Evolutionary conservation across 441 rosid genomes (phyloP), one percentile per base, ranked within the genome.

Genomic region (Hura crepitans): DNA sequence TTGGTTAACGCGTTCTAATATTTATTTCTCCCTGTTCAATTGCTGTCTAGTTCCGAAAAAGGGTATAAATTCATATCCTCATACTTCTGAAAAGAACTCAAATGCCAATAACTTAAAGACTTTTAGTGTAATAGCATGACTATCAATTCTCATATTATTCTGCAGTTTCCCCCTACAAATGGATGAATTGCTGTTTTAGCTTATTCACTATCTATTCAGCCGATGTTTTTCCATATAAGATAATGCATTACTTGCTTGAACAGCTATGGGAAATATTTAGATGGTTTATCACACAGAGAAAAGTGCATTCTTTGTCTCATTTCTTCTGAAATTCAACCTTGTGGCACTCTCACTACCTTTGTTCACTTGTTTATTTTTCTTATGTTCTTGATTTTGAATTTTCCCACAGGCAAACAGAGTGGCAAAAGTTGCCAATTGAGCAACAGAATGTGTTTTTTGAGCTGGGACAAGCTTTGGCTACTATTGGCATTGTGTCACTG

Each of bases 401-500:
- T 67, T 54, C 50, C 3, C 64, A 70, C 80, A 88, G 98, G 86
- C 79, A 82, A 66, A 90, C 96, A 49, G 93, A 91, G 51, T 93
- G 98, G 98, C 78, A 72, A 76, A 84, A 69, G 54, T 78, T 93
- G 72, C 97, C 92, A 0, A 78, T 80, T 17, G 76, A 87, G 85
- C 78, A 79, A 62, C 86, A 83, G 62, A 91, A 83, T 73, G 14
- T 77, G 57, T 75, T 83, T 51, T 71, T 66, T 35, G 97, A 94
- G 79, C 76, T 85, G 15, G 88, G 85, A 9, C 98, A 91, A 82
- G 97, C 96, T 17, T 75, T 84, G 57, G 92, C 89, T 1, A 94
- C 96, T 0, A 65, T 94, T 4, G 96, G 93, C 43, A 70, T 87
- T 49, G 97, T 91, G 55, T 78, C 85, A 0, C 81, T 86, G 5